Conservation (phyloP, 768 basidiomycete species). For the Clavaria fumosa region DNA sequence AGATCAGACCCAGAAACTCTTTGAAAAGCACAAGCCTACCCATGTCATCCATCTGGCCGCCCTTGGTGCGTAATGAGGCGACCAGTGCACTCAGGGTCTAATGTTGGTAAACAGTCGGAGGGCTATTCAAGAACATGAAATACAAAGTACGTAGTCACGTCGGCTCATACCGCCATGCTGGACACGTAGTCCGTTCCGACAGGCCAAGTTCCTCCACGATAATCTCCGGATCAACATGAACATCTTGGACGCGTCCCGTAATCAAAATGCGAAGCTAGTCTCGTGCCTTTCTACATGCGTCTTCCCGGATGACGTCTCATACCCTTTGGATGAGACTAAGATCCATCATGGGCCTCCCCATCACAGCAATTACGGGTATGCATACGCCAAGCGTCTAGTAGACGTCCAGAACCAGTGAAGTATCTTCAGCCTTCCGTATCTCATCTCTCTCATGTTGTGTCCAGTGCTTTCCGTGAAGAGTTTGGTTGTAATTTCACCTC, state of each 20-base stretch:
- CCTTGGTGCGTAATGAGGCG: conserved; percentile 37
- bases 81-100: neutral
- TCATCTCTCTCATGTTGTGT: neutral
- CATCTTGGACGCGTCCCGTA: conserved; percentile 62
- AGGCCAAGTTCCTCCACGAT: conserved; percentile 87
- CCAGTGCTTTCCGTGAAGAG: conserved; percentile 87
- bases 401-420: conserved; percentile 90
- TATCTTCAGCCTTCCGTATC: neutral
- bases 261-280: conserved; percentile 61
- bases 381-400: conserved; percentile 89
- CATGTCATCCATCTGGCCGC: conserved; percentile 96
- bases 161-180: too few species aligned
- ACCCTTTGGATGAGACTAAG: conserved; percentile 84
- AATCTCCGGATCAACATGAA: conserved; percentile 94
- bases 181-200: neutral
- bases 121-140: conserved; percentile 91
- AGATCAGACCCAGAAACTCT: conserved; percentile 52
- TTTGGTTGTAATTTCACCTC: conserved; percentile 93
- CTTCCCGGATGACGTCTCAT: conserved; percentile 88
- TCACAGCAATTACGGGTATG: conserved; percentile 89
- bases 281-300: conserved; percentile 95
- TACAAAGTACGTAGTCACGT: conserved; percentile 48
- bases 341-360: conserved; percentile 89
- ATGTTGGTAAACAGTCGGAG: conserved; percentile 47
- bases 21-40: conserved; percentile 83